Base-by-base conservation (phyloP, 2,329 filamentous ascomycete species). In the Talaromyces sp. region DNA sequence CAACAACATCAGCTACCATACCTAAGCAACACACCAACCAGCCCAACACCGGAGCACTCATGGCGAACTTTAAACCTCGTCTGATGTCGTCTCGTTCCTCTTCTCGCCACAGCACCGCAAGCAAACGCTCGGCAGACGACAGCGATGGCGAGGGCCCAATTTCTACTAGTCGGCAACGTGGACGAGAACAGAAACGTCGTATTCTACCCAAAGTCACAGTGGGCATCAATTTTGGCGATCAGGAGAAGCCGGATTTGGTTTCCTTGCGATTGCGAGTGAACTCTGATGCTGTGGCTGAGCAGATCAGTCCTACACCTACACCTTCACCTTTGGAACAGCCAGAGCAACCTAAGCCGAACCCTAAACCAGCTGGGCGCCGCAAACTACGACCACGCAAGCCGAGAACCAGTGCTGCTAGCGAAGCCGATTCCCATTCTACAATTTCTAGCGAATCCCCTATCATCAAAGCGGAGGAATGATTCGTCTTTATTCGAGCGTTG, bases 61-160 rank as follows among this genome's bases (percentile, higher is more conserved):
- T 49, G 29, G 47, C 36, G 4, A 47, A 58, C 13, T 69, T 77
- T 69, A 76, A 77, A 61, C 70, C 74, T 1, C 72, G 70, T 22
- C 66, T 79, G 13, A 75, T 74, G 5, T 77, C 76, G 3, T 80
- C 78, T 1, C 74, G 78, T 4, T 79, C 77, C 15, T 79, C 78
- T 1, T 80, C 78, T 5, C 77, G 77, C 7, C 76, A 77, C 63
- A 79, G 77, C 64, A 78, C 75, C 0, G 76, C 76, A 10, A 80
- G 77, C 68, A 80, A 80, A 66, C 77, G 78, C 25, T 79, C 77
- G 4, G 77, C 77, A 5, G 75, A 76, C 38, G 78, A 74, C 43
- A 77, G 77, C 17, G 71, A 75, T 31, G 77, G 77, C 5, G 77
- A 80, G n/a, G 72, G 73, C 10, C 70, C 71, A 15, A 27, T n/a